phyloP scores from a whole-genome alignment of 345 rosid genomes.

The Aegle marmelos region DNA sequence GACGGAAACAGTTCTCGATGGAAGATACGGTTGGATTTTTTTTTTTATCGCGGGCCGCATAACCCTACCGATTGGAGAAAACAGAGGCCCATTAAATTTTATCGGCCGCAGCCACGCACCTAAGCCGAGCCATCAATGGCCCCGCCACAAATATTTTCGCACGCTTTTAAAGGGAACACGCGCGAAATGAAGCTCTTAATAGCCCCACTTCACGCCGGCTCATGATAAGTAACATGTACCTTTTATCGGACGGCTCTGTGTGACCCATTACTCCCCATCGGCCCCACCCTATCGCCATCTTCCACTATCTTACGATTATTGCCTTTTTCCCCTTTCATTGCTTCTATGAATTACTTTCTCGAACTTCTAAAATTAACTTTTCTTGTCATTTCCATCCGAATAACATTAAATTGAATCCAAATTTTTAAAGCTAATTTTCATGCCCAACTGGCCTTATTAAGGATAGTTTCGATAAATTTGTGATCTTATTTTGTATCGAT shows the following conservation, averaged over 20 bases:
- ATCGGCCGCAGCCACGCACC: constrained; percentile 6
- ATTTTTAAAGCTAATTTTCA: no score
- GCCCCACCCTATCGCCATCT: constrained; percentile 15
- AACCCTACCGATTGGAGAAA: not conserved
- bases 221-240: constrained; percentile 33
- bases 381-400: not conserved
- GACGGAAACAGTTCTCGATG: not conserved
- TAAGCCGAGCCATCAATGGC: constrained; percentile 23
- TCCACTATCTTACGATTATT: not conserved
- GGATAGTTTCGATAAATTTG: no score
- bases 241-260: constrained; percentile 36
- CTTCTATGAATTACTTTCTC: not conserved
- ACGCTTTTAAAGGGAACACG: constrained; percentile 49
- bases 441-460: no score
- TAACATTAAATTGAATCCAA: no score
- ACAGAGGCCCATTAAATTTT: constrained; percentile 23
- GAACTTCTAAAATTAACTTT: not conserved
- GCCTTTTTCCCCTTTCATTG: not conserved
- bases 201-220: constrained; percentile 55
- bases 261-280: constrained; percentile 14
- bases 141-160: constrained; percentile 16
- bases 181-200: constrained; percentile 37
- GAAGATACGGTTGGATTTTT: constrained; percentile 20
- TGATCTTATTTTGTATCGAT: no score
- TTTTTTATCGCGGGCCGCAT: constrained; percentile 14